Evolutionary conservation across 1,139 yeast genomes (phyloP).

Genomic region (Hyphopichia buzzinii): DNA sequence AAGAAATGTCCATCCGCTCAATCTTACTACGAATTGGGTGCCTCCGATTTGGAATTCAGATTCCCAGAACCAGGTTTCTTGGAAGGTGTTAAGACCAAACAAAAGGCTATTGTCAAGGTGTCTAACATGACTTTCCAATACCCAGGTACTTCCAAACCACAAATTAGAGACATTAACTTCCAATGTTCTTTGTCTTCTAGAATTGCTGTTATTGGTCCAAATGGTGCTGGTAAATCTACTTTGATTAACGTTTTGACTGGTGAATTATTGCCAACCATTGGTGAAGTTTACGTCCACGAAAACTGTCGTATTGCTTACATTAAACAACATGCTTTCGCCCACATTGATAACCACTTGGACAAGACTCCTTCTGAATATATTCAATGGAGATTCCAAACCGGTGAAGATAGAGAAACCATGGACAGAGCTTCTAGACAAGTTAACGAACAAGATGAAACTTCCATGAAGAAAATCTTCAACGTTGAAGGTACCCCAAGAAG

Average conservation of each 20-base stretch:
- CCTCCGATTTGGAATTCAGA: slow-evolving; percentile 90
- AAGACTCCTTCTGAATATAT: slow-evolving; percentile 99
- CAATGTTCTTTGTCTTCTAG: slow-evolving; percentile 98
- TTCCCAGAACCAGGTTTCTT: slow-evolving; percentile 99
- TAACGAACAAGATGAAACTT: slow-evolving; percentile 93
- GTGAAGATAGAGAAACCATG: slow-evolving; percentile 99
- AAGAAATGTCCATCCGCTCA: slow-evolving; percentile 98
- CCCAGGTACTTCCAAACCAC: slow-evolving; percentile 98
- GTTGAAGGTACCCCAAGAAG: slow-evolving; percentile 98
- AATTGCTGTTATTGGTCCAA: slow-evolving; percentile 99
- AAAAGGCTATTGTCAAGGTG: slow-evolving; percentile 98
- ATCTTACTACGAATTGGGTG: slow-evolving; percentile 98
- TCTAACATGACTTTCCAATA: slow-evolving; percentile 97
- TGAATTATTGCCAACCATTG: slow-evolving; percentile 95
- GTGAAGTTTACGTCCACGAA: slow-evolving; percentile 99
- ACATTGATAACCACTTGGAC: slow-evolving; percentile 97
- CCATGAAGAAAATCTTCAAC: slow-evolving; percentile 99
- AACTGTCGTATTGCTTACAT: slow-evolving; percentile 99
- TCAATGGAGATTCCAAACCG: slow-evolving; percentile 99
- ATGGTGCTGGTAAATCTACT: slow-evolving; percentile 99
- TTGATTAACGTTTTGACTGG: slow-evolving; percentile 98
- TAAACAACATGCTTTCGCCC: slow-evolving; percentile 99
- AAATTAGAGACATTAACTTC: slow-evolving; percentile 85
- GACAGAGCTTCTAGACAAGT: slow-evolving; percentile 99
- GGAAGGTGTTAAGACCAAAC: slow-evolving; percentile 99